Evolutionary conservation across 2,329 filamentous ascomycete species (phyloP).

Genomic region (Dendryphion nanum): DNA sequence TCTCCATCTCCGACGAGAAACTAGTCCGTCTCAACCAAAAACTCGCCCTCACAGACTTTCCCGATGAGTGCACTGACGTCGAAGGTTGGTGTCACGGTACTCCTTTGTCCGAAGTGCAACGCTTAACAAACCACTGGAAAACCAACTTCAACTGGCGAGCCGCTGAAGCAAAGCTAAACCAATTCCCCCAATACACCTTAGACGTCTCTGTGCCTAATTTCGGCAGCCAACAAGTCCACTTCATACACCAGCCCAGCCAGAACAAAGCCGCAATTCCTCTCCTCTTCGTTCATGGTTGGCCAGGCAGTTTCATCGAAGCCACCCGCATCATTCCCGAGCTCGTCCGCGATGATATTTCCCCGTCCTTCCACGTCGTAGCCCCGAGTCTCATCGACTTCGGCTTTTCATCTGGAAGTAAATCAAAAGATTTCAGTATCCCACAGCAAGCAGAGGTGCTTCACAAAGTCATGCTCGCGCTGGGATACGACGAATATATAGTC

Average conservation of each 20-base stretch:
- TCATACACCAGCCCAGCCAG: slow-evolving; percentile 53
- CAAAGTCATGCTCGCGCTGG: background rate
- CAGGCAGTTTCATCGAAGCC: slow-evolving; percentile 64
- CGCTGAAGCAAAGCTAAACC: slow-evolving; percentile 57
- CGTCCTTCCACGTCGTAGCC: slow-evolving; percentile 2
- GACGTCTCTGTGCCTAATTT: background rate
- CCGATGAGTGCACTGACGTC: background rate
- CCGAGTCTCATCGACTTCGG: slow-evolving; percentile 1
- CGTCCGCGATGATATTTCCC: slow-evolving; percentile 3
- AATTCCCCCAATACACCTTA: slow-evolving; percentile 57
- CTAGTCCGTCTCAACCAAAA: background rate
- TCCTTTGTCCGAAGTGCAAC: slow-evolving; percentile 57
- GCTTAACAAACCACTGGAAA: slow-evolving; percentile 56
- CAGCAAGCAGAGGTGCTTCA: background rate
- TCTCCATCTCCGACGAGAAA: slow-evolving; percentile 1
- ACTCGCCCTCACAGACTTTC: slow-evolving; percentile 3
- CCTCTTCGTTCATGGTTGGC: slow-evolving; percentile 65
- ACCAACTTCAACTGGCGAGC: slow-evolving; percentile 57
- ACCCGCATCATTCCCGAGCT: slow-evolving; percentile 54
- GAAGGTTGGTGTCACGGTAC: slow-evolving; percentile 56
- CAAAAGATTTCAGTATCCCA: background rate
- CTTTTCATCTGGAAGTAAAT: background rate
- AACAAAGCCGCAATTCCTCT: slow-evolving; percentile 56
- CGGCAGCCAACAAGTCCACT: background rate
- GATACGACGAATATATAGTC: background rate